Conservation (phyloP, 1,139 yeast genomes). For the Wickerhamomyces sp. region DNA sequence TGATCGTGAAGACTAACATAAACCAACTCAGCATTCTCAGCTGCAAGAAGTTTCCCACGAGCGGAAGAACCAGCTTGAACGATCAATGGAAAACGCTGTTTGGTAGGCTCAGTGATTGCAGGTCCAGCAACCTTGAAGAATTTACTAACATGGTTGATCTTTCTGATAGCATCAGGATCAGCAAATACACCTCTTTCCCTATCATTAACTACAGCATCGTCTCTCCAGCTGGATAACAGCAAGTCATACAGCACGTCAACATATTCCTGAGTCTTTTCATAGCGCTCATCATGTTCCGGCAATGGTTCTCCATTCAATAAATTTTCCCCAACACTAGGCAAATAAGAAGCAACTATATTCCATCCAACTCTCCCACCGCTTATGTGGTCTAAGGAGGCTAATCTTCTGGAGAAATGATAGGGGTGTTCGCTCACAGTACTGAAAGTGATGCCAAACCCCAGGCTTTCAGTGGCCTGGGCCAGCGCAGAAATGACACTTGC, state of each 20-base stretch:
- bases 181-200: slow-evolving; percentile 32
- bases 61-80: slow-evolving; percentile 48
- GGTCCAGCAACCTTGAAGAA: slow-evolving; percentile 43
- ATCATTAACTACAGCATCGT: slow-evolving; percentile 38
- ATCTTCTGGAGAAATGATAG: slow-evolving; percentile 38
- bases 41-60: slow-evolving; percentile 40
- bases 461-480: slow-evolving; percentile 38
- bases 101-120: slow-evolving; percentile 38
- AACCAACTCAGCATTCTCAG: slow-evolving; percentile 41
- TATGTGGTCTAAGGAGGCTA: slow-evolving; percentile 38
- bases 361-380: slow-evolving; percentile 43
- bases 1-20: slow-evolving; percentile 34
- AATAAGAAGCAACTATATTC: slow-evolving; percentile 39
- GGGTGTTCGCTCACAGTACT: slow-evolving; percentile 41
- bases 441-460: slow-evolving; percentile 38
- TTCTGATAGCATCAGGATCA: slow-evolving; percentile 37
- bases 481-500: slow-evolving; percentile 34
- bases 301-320: slow-evolving; percentile 31
- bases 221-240: slow-evolving; percentile 41
- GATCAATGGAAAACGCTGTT: slow-evolving; percentile 41
- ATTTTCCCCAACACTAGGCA: slow-evolving; percentile 39
- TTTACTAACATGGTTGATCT: slow-evolving; percentile 37
- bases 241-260: slow-evolving; percentile 40
- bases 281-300: slow-evolving; percentile 33
- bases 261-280: slow-evolving; percentile 37